Conservation (phyloP, 2,329 filamentous ascomycete species). For the Aspergillus uvarum region DNA sequence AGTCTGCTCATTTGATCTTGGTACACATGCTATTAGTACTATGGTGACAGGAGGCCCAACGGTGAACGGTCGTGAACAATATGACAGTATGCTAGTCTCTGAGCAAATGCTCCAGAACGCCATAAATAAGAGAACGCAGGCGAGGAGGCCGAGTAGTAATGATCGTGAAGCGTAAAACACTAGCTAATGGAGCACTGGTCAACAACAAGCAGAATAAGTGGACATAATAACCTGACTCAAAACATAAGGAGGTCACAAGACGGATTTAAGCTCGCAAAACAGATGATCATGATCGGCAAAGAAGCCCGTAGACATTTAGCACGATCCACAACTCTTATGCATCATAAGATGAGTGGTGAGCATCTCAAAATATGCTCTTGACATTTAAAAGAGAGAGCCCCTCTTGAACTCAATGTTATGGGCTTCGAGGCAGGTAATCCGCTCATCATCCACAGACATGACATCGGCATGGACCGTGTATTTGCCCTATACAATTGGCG, state of each 20-base stretch:
- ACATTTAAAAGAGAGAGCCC: conserved; percentile 2
- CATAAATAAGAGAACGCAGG: conserved; percentile 11
- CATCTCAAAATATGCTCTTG: background rate
- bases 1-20: background rate
- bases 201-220: background rate
- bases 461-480: conserved; percentile 90
- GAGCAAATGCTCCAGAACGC: conserved; percentile 16
- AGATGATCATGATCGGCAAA: background rate
- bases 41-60: background rate
- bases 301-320: conserved; percentile 6
- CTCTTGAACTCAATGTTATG: conserved; percentile 36
- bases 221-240: conserved; percentile 2
- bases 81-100: background rate
- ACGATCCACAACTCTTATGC: background rate
- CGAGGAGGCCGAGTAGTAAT: conserved; percentile 4
- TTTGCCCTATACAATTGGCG: conserved; percentile 62
- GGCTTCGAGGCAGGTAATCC: conserved; percentile 84
- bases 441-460: conserved; percentile 67
- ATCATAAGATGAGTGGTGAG: background rate
- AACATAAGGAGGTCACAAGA: conserved; percentile 5
- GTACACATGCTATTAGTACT: conserved; percentile 11
- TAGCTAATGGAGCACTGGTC: background rate
- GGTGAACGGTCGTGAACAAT: background rate
- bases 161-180: conserved; percentile 5
- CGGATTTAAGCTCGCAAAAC: background rate